Evolutionary conservation across 1,284 basidiomycete genomes (phyloP), one percentile per base, ranked within the genome.

Genomic region (Malassezia pachydermatis): DNA sequence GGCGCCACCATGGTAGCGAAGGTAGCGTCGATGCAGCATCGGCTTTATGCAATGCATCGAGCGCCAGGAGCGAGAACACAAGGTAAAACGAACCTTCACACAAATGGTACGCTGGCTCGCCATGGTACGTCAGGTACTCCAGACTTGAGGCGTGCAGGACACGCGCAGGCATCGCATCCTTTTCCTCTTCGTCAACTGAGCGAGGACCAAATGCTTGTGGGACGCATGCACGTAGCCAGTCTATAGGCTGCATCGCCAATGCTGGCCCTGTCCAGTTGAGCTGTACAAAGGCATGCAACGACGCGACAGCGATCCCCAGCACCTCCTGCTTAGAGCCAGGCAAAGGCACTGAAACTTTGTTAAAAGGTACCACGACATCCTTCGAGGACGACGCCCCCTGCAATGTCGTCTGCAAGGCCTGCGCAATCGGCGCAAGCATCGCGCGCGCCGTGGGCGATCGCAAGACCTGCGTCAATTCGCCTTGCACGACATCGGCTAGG

Each of bases 61-160:
- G 74, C 32, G 94, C 74, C 27, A 85, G 74, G 55, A 84, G 79
- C 0, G 89, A 80, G 48, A 92, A 75, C 33, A 84, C 79, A 45
- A 96, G 79, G 62, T 90, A 81, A 23, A 80, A 74, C 1, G 89
- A 79, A 35, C 75, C 74, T 54, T 78, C 76, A 16, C 83, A 79
- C 39, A 98, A 83, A 72, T 98, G 94, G 74, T 98, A 99, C 0
- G 87, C 87, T 3, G 94, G 94, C 74, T 98, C 92, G 1, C 94
- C 94, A 2, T 81, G 81, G 53, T 81, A 81, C 0, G 88, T 82
- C 36, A 99, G 79, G 55, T 84, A 81, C 4, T 83, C 76, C 37
- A 90, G 76, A 11, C 88, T 79, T 1, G 72, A 63, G 25, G 75
- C 72, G 63, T 88, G 80, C 34, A 94, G 72, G 4, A 60, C 37